Evolutionary conservation across 139 green algal species (phyloP).

Genomic region (Chlamydomonas schloesseri): DNA sequence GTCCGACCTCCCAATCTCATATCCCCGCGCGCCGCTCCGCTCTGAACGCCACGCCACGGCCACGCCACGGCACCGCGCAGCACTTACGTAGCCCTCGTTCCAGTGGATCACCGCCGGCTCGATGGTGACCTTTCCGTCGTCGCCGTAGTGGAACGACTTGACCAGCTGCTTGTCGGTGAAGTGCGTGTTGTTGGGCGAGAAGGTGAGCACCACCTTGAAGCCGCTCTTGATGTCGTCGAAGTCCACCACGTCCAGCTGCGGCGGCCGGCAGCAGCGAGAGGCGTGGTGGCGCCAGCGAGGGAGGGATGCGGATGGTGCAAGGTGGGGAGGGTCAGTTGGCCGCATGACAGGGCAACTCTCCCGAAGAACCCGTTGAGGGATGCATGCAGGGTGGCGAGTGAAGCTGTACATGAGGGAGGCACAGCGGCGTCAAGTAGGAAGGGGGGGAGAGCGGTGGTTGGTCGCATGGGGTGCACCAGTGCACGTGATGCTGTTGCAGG

Average conservation of each 20-base stretch:
- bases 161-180: slow-evolving; percentile 66
- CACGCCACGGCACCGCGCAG: not conserved
- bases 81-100: slow-evolving; percentile 50
- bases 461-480: too few species aligned
- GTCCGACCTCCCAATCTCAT: too few species aligned
- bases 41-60: not conserved
- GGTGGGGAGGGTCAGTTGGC: not conserved
- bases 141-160: slow-evolving; percentile 60
- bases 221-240: slow-evolving; percentile 79
- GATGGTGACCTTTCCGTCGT: slow-evolving; percentile 61
- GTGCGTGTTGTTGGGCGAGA: slow-evolving; percentile 66
- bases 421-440: too few species aligned
- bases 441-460: too few species aligned
- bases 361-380: too few species aligned
- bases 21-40: too few species aligned
- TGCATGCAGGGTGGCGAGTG: too few species aligned
- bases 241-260: slow-evolving; percentile 71
- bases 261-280: too few species aligned
- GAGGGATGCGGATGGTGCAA: not conserved
- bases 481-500: too few species aligned
- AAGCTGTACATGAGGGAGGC: too few species aligned
- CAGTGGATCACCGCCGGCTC: slow-evolving; percentile 48
- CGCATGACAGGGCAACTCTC: too few species aligned
- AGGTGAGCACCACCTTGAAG: slow-evolving; percentile 73
- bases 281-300: not conserved